Base-by-base conservation (phyloP, 805 yeast species). In the Ogataea philodendri region DNA sequence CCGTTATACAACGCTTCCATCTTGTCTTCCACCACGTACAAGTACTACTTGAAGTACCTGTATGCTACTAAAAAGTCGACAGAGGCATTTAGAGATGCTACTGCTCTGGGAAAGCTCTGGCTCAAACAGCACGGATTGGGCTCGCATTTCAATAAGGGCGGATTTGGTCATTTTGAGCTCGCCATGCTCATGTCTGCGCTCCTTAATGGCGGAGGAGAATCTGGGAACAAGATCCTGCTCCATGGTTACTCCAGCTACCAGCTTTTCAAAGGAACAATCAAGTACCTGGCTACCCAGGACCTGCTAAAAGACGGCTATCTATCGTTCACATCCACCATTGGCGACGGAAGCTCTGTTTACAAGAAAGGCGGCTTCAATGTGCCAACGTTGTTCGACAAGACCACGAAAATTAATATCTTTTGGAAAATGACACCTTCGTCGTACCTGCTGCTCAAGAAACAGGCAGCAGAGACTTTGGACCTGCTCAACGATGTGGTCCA, bases 211-310 rank as follows among this genome's bases (percentile, higher is more conserved):
- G 94, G 94, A 48, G 89, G 90, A 41, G 59, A 65, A 5, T 70
- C 69, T 46, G 93, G 94, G 9, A 82, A 81, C 51, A 83, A 79
- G 51, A 80, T 87, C 15, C 67, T 93, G 37, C 60, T 88, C 23
- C 82, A 81, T 49, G 98, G 97, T 1, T 90, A 84, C 59, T 87
- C 96, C 3, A 82, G 94, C 15, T 93, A 88, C 57, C 98, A 93
- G 63, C 66, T 93, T 33, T 93, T 93, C 68, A 89, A 86, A 57
- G 96, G 95, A 55, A 78, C 85, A 2, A 70, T 93, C 38, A 78
- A 78, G 50, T 89, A 83, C 54, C 56, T 90, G 42, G 94, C 96
- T 3, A 75, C 84, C 3, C 79, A 81, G 70, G 95, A 88, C 58
- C 60, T 89, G 31, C 65, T 72, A 35, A 53, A 66, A 7, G 58